Evolutionary conservation across 306 rosid species (phyloP), one percentile per base, ranked within the genome.

Genomic region (Rosa multiflora): DNA sequence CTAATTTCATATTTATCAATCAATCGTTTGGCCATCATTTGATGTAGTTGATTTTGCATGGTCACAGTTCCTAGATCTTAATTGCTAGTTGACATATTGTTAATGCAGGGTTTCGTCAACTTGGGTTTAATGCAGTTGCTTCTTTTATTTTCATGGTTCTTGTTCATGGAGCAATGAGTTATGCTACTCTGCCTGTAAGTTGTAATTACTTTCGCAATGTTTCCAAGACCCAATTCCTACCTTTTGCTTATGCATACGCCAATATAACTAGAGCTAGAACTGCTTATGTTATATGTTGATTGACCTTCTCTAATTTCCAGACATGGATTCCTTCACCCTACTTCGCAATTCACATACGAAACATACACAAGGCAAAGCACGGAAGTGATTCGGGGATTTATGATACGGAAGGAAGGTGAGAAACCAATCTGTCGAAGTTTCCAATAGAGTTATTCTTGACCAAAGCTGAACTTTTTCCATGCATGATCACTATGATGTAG

Each of bases 351-450:
- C 58, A 89, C 86, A 81, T 90, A 78, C 53, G 61, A 66, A 92
- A 90, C 85, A 83, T 90, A 75, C 93, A 90, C n/a, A 89, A 67
- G 83, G 96, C 88, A 44, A 88, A 86, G 75, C 93, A 92, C 80
- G 97, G 97, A 77, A 76, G 97, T 83, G 97, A 90, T 76, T 76
- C 89, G 5, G 93, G 85, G 26, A 78, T 71, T 73, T 92, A 88
- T 63, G 96, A 92, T 83, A 89, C 96, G 2, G 97, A 92, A 85
- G 97, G 93, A 87, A 88, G 95, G 97, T 88, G 55, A 81, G 79
- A 35, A 13, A 40, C 23, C 26, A 66, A 35, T 0, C 15, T 39
- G 70, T 66, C 11, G 40, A 35, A 29, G 42, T 66, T 15, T 17
- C 5, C 23, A 21, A 6, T 66, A 18, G 46, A 14, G 46, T 15